Conservation (phyloP, 2,329 filamentous ascomycete species). For the Nothophoma quercina region DNA sequence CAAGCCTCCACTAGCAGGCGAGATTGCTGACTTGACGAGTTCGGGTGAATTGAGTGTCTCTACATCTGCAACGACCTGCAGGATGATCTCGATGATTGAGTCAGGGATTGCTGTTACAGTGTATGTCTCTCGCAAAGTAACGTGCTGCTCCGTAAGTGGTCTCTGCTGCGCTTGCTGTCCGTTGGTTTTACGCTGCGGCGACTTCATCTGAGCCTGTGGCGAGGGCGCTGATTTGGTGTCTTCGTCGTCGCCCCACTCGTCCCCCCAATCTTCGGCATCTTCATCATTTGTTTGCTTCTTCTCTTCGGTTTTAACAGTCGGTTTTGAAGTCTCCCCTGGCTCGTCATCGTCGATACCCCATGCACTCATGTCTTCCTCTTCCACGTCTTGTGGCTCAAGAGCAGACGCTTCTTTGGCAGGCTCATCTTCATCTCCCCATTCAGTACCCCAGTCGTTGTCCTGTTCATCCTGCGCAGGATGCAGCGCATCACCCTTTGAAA, state of each 20-base stretch:
- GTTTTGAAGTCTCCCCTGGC: constrained; percentile 24
- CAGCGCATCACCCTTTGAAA: constrained; percentile 73
- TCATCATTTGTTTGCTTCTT: constrained; percentile 42
- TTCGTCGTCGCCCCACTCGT: constrained; percentile 74
- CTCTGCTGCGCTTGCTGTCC: constrained; percentile 39
- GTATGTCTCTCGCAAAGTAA: constrained; percentile 85
- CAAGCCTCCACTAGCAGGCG: constrained; percentile 71
- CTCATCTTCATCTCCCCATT: constrained; percentile 70
- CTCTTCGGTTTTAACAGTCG: constrained; percentile 46
- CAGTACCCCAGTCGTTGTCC: constrained; percentile 77
- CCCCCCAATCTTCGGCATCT: constrained; percentile 75
- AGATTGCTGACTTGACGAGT: constrained; percentile 62
- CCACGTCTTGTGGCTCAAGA: constrained; percentile 30
- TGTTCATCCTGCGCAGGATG: constrained; percentile 61
- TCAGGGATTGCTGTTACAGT: constrained; percentile 88
- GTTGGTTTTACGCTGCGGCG: constrained; percentile 40
- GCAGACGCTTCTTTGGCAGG: constrained; percentile 14
- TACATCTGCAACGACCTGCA: constrained; percentile 56
- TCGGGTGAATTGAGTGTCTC: constrained; percentile 63
- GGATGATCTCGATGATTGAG: constrained; percentile 73
- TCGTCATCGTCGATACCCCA: constrained; percentile 57
- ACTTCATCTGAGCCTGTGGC: constrained; percentile 26
- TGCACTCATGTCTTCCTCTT: constrained; percentile 59
- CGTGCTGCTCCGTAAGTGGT: constrained; percentile 60
- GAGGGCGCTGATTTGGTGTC: constrained; percentile 26